Base-by-base conservation (phyloP, 306 rosid genomes). In the Hippophae rhamnoides region DNA sequence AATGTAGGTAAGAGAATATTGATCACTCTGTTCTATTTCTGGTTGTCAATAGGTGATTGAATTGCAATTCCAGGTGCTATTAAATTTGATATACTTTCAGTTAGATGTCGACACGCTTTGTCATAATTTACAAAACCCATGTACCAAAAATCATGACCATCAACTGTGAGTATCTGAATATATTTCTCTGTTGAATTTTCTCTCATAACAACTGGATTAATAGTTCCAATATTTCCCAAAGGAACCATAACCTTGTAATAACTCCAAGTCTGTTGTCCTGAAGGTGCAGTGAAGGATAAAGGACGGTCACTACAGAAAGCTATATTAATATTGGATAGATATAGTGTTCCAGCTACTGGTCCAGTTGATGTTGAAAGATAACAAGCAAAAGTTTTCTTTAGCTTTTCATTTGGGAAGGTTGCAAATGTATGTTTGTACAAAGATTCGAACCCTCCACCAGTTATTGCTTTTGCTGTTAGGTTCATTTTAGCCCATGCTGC, bases 111-210 rank as follows among this genome's bases (percentile, higher is more conserved):
- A 5, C 60, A 58, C 8, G 94, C 95, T 69, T 90, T 90, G 14
- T 85, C 95, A 69, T 70, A 83, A 41, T 81, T 90, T 6, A 87
- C 81, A 61, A 90, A 90, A 13, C 96, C 98, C 95, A 87, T 90
- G 60, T 77, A 85, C 96, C 98, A 90, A 71, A 90, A 90, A 57
- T 87, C 96, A 75, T 83, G 94, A 3, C 87, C 96, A 46, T 87
- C 96, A 1, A 74, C 66, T 0, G 95, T 87, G 9, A 74, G 66
- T 60, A 85, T 53, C 76, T 90, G 89, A 1, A 90, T 72, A 64
- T 90, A 90, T 78, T 70, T 87, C 38, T 86, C 96, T 7, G 80
- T 44, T 9, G 83, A 59, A 12, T 72, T 76, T 27, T 83, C 94
- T 56, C 69, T 80, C 89, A 83, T 83, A 10, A 59, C 60, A 62